Base-by-base conservation (phyloP, 1,284 basidiomycete genomes). In the Sporisorium reilianum region DNA sequence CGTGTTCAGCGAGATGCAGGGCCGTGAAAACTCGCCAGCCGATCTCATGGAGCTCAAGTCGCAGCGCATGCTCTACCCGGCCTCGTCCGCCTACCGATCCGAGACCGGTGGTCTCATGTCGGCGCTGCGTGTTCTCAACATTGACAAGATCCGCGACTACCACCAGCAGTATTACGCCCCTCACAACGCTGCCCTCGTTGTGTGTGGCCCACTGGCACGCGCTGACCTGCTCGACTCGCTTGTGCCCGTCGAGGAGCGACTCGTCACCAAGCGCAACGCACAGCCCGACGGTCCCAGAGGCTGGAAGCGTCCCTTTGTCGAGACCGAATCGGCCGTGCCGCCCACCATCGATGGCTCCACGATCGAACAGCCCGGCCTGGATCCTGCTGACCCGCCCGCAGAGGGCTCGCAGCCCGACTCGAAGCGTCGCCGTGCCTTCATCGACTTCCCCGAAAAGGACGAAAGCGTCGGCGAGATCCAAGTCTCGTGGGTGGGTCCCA, bases 401-500 rank as follows among this genome's bases (percentile, higher is more conserved):
- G 12, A 59, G 26, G 61, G 67, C 25, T 54, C 58, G 28, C 57
- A 64, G 28, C 70, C 67, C 12, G 76, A 76, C 48, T 23, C 61
- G 18, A 72, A 73, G 28, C 76, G 82, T 23, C 73, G 79, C 18
- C 89, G 89, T 68, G 89, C 91, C 62, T 87, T 88, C 0, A 90
- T 98, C 32, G 92, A 96, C 26, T 99, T 99, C 81, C 97, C 97
- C n/a, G 97, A 98, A 86, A 91, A 94, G 85, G 96, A 99, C 84
- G 97, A 99, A 87, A 94, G 92, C 64, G 81, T 94, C 73, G 96
- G 97, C 42, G 95, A 98, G 86, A 84, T 98, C 8, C 87, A 90
- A 48, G 88, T 97, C 61, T 89, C 88, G 22, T 97, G 91, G 87
- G 87, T 93, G 67, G 95, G 96, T 2, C 93, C 92, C 34, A 84